Evolutionary conservation across 768 basidiomycete genomes (phyloP).

Genomic region (Chiua virens): DNA sequence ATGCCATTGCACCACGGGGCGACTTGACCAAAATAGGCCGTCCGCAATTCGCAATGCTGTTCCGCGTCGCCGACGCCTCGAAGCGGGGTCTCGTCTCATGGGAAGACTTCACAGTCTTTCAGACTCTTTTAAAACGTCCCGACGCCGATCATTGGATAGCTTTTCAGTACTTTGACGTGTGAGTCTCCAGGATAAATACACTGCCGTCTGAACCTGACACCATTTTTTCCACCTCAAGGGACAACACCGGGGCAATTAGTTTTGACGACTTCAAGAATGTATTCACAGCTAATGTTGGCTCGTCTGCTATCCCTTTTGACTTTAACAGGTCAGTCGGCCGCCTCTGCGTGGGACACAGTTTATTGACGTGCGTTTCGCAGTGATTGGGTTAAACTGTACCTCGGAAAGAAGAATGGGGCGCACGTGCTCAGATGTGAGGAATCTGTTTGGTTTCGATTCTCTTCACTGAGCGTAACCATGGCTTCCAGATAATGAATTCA

Average conservation of each 20-base stretch:
- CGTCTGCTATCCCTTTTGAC: constrained; percentile 88
- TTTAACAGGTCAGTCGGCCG: constrained; percentile 72
- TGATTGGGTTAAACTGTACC: constrained; percentile 95
- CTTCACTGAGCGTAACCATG: constrained; percentile 3
- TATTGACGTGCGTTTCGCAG: constrained; percentile 36
- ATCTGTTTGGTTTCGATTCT: not conserved
- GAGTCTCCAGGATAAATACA: constrained; percentile 34
- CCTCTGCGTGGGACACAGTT: not conserved
- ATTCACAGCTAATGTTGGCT: constrained; percentile 75
- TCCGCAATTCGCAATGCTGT: constrained; percentile 86
- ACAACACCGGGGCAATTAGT: constrained; percentile 88
- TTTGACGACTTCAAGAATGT: constrained; percentile 95
- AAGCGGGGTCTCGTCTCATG: constrained; percentile 80
- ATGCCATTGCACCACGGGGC: constrained; percentile 87
- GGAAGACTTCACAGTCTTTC: constrained; percentile 96
- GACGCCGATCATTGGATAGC: constrained; percentile 98
- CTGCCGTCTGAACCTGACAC: constrained; percentile 1
- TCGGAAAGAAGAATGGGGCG: constrained; percentile 88
- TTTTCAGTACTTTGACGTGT: constrained; percentile 96
- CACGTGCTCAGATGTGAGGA: constrained; percentile 89
- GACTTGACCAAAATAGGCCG: constrained; percentile 87
- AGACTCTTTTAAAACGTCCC: constrained; percentile 88
- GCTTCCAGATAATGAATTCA: constrained; percentile 86
- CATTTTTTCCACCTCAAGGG: constrained; percentile 47
- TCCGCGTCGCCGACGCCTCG: constrained; percentile 82